Evolutionary conservation across 768 basidiomycete species (phyloP), one percentile per base, ranked within the genome.

Genomic region (Krasilnikovozyma curviuscula): DNA sequence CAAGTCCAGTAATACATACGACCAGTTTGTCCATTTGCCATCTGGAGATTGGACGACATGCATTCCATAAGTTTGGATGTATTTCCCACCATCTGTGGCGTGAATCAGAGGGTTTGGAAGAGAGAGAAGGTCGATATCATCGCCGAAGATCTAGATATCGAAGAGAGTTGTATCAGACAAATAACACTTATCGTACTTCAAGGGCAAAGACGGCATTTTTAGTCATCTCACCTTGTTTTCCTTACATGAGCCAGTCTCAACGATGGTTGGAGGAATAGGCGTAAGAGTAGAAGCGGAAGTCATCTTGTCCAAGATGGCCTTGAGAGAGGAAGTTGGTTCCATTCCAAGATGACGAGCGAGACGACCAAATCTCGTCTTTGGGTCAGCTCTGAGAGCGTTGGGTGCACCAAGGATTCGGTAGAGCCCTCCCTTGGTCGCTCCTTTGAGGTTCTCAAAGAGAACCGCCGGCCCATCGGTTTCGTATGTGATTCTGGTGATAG

Each of bases 21-120:
- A 13, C 46, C 46, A 47, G 37, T 47, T 47, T 7, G 46, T 47
- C 46, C 46, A 47, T 38, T 47, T 47, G 6, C 46, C 46, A 14
- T 47, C 46, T 3, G 46, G 46, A 16, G 23, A 25, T 27, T 34
- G 33, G 4, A 47, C 46, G 7, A 47, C 35, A 30, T 47, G 46
- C 46, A 47, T 47, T 5, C 46, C 46, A 38, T 47, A 47, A 8
- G 46, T 47, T 29, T 47, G 46, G 34, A 47, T 47, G 46, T 47
- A 47, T 21, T 39, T 38, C 4, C 46, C 46, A 7, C 46, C 46
- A 18, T 47, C 46, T 10, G 35, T 38, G 25, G 38, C 19, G 25
- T 47, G 46, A 16, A 47, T 47, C 37, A 47, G 24, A 8, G 46
- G 46, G 12, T 35, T 29, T 1, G 46, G 46, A 7, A 47, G 46